These are phyloP conservation scores for Phyllosticta capitalensis DNA, from an alignment of 2,329 filamentous ascomycete species.

Conservation along the genomic window DNA sequence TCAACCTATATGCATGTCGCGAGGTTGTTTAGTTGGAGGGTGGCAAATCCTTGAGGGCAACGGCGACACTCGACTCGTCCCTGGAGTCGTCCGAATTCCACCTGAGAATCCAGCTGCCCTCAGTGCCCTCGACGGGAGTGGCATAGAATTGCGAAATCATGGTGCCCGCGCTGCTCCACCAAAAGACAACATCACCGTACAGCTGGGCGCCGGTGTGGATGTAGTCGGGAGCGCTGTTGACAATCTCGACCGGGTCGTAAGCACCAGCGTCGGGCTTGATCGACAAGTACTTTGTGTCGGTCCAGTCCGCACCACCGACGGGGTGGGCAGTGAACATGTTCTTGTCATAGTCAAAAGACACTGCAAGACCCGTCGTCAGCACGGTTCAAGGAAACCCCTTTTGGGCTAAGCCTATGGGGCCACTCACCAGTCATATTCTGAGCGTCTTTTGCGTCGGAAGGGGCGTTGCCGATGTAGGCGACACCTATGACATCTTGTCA, in stretches of 20 bases:
- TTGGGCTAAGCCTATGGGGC: neutral
- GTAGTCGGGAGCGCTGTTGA: neutral
- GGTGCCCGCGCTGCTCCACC: neutral
- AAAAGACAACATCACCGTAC: conserved; percentile 2
- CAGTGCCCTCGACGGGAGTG: neutral
- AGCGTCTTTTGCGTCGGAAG: neutral
- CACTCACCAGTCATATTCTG: conserved; percentile 1
- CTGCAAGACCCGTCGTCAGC: neutral
- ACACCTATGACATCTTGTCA: neutral
- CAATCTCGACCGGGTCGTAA: conserved; percentile 2
- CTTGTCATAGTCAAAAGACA: neutral
- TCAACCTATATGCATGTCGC: neutral
- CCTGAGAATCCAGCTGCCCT: neutral
- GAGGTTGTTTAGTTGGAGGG: neutral
- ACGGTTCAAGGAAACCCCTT: neutral
- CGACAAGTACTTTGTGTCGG: conserved; percentile 3
- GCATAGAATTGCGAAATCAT: conserved; percentile 4
- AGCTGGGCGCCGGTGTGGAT: conserved; percentile 2
- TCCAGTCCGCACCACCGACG: neutral
- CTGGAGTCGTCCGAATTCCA: conserved; percentile 5
- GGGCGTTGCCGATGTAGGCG: conserved; percentile 1
- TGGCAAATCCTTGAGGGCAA: conserved; percentile 1
- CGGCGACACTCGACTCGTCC: neutral
- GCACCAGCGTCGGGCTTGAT: neutral
- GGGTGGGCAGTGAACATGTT: neutral